Evolutionary conservation across 306 rosid species (phyloP), one percentile per base, ranked within the genome.

Genomic region (Inga oerstediana): DNA sequence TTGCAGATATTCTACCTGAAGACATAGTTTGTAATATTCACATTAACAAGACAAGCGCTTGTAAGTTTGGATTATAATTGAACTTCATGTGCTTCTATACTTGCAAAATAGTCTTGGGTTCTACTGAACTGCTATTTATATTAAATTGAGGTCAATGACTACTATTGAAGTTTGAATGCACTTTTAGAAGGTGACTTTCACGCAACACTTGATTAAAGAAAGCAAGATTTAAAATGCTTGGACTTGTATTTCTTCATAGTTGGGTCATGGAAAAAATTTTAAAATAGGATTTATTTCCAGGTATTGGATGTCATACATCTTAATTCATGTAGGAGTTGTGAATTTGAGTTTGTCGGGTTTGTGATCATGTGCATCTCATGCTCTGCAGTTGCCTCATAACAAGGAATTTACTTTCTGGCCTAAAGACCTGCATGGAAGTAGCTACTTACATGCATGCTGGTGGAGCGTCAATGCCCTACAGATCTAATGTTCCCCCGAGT

Each of bases 391-490:
- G 99, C 88, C 99, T 96, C 87, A 94, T 94, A 86, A 92, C 98
- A 74, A 92, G 99, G 84, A 96, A 96, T 90, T 89, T 96, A 77
- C 98, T 96, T 84, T 92, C 99, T 89, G 98, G 98, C 77, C 88
- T 91, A 81, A 94, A 86, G 90, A 94, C 97, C 85, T 96, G 99
- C 87, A 41, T 80, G 82, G 99, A 96, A 86, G 93, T 96, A 82
- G 86, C 89, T 81, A 86, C 78, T 73, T 96, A 91, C 88, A 96
- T 94, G 99, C 88, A 90, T 69, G 86, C 87, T 75, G 92, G 93
- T 79, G 96, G 89, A 84, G 90, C 87, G 43, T 89, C 94, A 78
- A 74, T 88, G 82, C 85, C 88, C 65, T 80, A 80, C 34, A 82
- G 87, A 77, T 89, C 91, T 72, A 48, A 77, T 72, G 80, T 52